Percentiles rank a stretch among this genome's conserved stretches.
Evolutionary conservation across 768 basidiomycete species (phyloP).

Genomic region (Psilocybe azurescens): DNA sequence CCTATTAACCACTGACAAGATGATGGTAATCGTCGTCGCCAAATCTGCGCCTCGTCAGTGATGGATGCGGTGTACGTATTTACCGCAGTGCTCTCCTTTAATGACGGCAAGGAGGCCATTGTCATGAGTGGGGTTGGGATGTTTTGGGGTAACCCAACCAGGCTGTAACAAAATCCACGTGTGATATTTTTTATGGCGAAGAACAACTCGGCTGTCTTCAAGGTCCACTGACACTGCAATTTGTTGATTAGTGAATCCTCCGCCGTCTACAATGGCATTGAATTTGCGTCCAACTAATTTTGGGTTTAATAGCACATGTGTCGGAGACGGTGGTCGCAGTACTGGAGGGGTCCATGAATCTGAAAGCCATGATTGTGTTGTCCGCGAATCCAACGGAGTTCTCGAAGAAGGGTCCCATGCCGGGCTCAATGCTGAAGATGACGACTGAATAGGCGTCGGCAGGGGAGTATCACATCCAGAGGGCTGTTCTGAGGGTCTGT

Average conservation of each 20-base stretch:
- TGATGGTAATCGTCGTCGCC: background rate
- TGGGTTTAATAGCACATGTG: background rate
- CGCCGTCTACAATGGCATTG: background rate
- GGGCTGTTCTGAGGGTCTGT: background rate
- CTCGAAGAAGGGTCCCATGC: no score
- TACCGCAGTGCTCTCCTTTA: conserved; percentile 20
- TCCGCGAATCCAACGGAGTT: background rate
- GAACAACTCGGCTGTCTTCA: background rate
- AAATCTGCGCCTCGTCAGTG: background rate
- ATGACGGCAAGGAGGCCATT: conserved; percentile 20
- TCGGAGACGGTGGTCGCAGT: background rate
- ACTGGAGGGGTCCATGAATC: background rate
- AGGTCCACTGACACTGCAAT: background rate
- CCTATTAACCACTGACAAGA: background rate
- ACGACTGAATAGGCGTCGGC: no score
- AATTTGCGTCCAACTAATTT: background rate
- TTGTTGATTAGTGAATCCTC: background rate
- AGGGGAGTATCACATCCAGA: background rate
- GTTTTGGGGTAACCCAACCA: conserved; percentile 11
- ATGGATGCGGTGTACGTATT: conserved; percentile 15
- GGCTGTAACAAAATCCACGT: background rate
- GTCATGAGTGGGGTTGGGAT: conserved; percentile 18
- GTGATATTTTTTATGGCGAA: background rate
- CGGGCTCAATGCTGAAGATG: no score
- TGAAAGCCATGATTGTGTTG: no score